Conservation (phyloP, 2,329 filamentous ascomycete genomes). For the Dothideomycetes sp. region DNA sequence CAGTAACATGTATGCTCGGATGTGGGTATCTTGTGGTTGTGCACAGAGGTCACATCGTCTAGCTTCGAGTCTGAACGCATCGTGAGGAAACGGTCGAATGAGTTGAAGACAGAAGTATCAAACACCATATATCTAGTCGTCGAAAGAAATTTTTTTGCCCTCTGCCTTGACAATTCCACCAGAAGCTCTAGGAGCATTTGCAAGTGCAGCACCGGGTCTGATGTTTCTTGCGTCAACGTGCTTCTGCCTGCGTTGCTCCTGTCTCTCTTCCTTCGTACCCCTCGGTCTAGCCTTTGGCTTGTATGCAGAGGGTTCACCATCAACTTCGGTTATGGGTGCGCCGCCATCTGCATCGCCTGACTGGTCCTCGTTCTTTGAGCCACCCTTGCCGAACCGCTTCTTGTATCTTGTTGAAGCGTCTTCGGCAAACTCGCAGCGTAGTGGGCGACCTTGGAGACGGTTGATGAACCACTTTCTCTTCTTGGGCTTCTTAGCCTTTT, state of each 20-base stretch:
- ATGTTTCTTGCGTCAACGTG: conserved; percentile 33
- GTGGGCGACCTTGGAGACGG: conserved; percentile 62
- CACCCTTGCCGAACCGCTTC: conserved; percentile 75
- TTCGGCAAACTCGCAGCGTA: conserved; percentile 89
- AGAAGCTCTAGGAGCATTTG: conserved; percentile 51
- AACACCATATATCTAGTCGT: too few relatives aligned
- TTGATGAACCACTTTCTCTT: conserved; percentile 69
- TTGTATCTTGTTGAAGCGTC: conserved; percentile 82
- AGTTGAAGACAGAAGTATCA: too few relatives aligned
- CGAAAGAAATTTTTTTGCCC: conserved; percentile 76
- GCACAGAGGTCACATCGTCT: too few relatives aligned
- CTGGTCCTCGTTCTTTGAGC: conserved; percentile 12
- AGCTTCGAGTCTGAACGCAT: too few relatives aligned
- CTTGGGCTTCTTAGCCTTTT: conserved; percentile 35
- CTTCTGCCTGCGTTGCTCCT: conserved; percentile 23
- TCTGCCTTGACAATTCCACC: conserved; percentile 62
- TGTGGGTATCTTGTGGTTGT: too few relatives aligned
- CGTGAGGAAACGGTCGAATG: too few relatives aligned
- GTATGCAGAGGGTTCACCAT: conserved; percentile 14
- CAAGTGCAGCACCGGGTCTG: conserved; percentile 31
- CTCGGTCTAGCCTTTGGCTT: conserved; percentile 16
- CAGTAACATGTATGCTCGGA: too few relatives aligned
- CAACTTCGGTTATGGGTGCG: conserved; percentile 12
- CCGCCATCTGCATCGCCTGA: conserved; percentile 10
- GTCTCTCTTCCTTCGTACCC: conserved; percentile 20